Evolutionary conservation across 2,329 filamentous ascomycete genomes (phyloP), one percentile per base, ranked within the genome.

Genomic region (Microcyclospora pomicola): DNA sequence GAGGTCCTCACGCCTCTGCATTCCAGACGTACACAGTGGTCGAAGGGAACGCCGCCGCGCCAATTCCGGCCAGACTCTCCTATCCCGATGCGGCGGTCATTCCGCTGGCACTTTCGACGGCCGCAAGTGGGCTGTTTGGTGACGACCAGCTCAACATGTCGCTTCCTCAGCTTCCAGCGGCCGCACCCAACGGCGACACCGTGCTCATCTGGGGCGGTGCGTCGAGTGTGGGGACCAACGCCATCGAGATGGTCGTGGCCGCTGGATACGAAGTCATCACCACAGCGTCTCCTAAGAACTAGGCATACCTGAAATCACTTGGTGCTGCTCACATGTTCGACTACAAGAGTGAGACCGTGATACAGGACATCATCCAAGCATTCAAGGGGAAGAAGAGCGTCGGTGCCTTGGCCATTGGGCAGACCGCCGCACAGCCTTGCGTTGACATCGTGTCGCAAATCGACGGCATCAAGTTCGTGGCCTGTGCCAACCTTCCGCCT

Each of bases 191-290:
- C 5, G 33, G 27, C 9, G 51, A 56, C 27, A 57, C 58, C 7
- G 55, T 72, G 33, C 50, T 72, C 19, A 50, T 71, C 37, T 72
- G 68, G 68, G 68, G 68, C 19, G 68, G 65, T 2, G 61, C 61
- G 6, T 65, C 67, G 12, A 70, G 66, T 15, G 68, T 72, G 2
- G 69, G 69, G 6, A 57, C 65, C 38, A 67, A 60, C 42, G 53
- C 58, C 1, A 49, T 72, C 15, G 63, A 72, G 44, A 40, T 70
- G 13, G 68, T 60, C 6, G 64, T 66, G 0, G 62, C 66, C 12
- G 68, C 66, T 28, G 50, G 50, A 5, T 66, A 72, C 32, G 43
- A 45, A 5, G 55, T 61, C 15, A 42, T 60, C 31, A 47, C 50
- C 3, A 58, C 55, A 3, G 51, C 54, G 1, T 54, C 50, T 5